Percentiles rank a stretch among this genome's conserved stretches.
Conservation (phyloP, 345 rosid genomes). For the Brassica cretica region DNA sequence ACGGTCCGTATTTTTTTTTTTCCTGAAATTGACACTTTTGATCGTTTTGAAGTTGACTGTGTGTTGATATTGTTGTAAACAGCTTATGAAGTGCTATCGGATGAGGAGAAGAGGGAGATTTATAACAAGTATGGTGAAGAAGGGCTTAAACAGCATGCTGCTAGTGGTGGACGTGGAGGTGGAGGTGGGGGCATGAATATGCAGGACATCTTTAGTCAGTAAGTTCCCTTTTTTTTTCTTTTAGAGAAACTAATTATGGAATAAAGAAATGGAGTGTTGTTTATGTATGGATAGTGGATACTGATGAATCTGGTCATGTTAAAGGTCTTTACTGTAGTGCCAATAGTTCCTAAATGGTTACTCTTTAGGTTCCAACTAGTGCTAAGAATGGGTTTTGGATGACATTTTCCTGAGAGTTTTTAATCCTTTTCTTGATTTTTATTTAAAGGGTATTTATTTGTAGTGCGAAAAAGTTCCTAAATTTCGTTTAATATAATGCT, state of each 20-base stretch:
- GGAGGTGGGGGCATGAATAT: constrained; percentile 43
- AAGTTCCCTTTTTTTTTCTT: background rate
- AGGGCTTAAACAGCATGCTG: constrained; percentile 78
- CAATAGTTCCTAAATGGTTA: background rate
- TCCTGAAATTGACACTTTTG: background rate
- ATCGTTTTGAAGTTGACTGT: background rate
- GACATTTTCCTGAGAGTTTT: too few relatives aligned
- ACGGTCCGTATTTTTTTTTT: constrained; percentile 46
- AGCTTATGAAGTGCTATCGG: constrained; percentile 98
- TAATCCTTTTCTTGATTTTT: too few relatives aligned
- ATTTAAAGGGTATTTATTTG: too few relatives aligned
- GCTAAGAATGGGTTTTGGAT: too few relatives aligned
- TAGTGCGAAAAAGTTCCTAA: too few relatives aligned
- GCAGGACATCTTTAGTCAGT: constrained; percentile 40
- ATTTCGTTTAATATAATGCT: background rate
- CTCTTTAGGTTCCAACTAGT: too few relatives aligned
- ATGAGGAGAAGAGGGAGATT: constrained; percentile 79
- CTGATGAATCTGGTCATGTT: background rate
- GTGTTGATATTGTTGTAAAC: constrained; percentile 20
- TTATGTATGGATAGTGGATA: background rate
- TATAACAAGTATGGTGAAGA: constrained; percentile 95
- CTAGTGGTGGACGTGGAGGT: constrained; percentile 59
- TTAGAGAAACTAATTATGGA: background rate
- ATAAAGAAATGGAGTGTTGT: background rate
- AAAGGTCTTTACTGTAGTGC: background rate